These are phyloP conservation scores for Phyllostachys edulis DNA, from an alignment of 176 grass and related monocot species.

Conservation along the genomic window DNA sequence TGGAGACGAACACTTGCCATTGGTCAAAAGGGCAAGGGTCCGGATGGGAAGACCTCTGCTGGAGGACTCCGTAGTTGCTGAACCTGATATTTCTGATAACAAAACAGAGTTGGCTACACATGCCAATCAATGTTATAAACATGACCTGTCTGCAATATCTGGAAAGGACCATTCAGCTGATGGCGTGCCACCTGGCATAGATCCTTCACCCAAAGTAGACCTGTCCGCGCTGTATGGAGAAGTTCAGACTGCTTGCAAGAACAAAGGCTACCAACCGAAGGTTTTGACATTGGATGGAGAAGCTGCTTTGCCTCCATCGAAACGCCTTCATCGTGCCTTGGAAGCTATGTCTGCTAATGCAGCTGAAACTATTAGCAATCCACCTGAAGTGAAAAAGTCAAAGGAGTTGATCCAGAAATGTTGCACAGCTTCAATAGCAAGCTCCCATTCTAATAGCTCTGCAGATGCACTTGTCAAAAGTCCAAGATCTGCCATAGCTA, in stretches of 20 bases:
- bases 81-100: constrained; percentile 31
- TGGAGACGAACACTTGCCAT: constrained; percentile 89
- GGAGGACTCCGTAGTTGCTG: constrained; percentile 37
- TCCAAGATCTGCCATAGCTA: constrained; percentile 22
- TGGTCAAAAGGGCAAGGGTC: constrained; percentile 96
- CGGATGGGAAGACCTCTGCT: constrained; percentile 65
- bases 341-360: constrained; percentile 97
- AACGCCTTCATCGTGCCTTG: constrained; percentile 94
- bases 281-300: constrained; percentile 58
- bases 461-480: constrained; percentile 28
- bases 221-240: constrained; percentile 19
- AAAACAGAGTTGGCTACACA: constrained; percentile 29
- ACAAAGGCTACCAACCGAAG: constrained; percentile 45
- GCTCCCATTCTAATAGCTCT: constrained; percentile 20
- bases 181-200: not conserved
- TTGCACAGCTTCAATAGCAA: constrained; percentile 21
- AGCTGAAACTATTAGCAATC: constrained; percentile 49
- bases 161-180: constrained; percentile 38
- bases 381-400: constrained; percentile 37
- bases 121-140: constrained; percentile 37
- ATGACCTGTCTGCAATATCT: not conserved
- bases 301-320: constrained; percentile 96
- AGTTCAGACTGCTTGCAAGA: constrained; percentile 38
- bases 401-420: constrained; percentile 36
- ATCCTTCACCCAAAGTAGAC: constrained; percentile 39